Percentiles rank a stretch among this genome's conserved stretches.
Conservation (phyloP, 2,329 filamentous ascomycete genomes). For the Xylaria sp. region DNA sequence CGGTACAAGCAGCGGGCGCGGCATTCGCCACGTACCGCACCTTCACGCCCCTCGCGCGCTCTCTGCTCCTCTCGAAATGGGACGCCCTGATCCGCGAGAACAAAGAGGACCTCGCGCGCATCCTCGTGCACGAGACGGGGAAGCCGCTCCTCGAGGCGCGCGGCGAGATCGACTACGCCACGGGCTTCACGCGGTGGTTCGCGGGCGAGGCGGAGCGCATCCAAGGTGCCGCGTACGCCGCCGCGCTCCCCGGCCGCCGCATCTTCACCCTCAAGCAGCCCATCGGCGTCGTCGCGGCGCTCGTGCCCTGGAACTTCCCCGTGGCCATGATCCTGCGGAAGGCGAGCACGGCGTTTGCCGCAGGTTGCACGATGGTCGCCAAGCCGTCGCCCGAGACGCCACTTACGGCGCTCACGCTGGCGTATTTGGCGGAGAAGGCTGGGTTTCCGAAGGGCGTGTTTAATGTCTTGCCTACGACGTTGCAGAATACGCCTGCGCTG, state of each 20-base stretch:
- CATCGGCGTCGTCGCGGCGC: constrained; percentile 73
- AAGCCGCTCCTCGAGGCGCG: constrained; percentile 66
- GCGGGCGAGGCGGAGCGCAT: constrained; percentile 61
- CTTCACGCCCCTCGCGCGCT: constrained; percentile 68
- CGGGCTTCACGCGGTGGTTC: constrained; percentile 68
- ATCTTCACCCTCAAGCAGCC: constrained; percentile 81
- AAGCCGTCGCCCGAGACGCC: constrained; percentile 78
- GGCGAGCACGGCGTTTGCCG: constrained; percentile 73
- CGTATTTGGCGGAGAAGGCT: constrained; percentile 68
- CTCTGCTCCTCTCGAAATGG: constrained; percentile 73
- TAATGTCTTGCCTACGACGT: constrained; percentile 59
- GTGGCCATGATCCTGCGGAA: constrained; percentile 76
- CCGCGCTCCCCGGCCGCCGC: constrained; percentile 70
- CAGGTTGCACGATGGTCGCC: constrained; percentile 78
- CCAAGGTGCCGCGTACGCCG: constrained; percentile 69
- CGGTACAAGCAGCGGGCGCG: constrained; percentile 68
- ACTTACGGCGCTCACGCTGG: constrained; percentile 66
- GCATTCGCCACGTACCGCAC: constrained; percentile 71
- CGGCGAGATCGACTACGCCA: constrained; percentile 67
- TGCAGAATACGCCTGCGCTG: constrained; percentile 58
- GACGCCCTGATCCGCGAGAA: constrained; percentile 71
- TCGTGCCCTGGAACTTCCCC: constrained; percentile 79
- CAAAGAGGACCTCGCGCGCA: constrained; percentile 70
- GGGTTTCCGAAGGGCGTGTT: constrained; percentile 81
- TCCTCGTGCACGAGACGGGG: constrained; percentile 71